A percentile compares a stretch with the other conserved stretches of the same genome.
phyloP scores from a whole-genome alignment of 768 basidiomycete genomes.

The Strobilomyces echinocephalus region DNA sequence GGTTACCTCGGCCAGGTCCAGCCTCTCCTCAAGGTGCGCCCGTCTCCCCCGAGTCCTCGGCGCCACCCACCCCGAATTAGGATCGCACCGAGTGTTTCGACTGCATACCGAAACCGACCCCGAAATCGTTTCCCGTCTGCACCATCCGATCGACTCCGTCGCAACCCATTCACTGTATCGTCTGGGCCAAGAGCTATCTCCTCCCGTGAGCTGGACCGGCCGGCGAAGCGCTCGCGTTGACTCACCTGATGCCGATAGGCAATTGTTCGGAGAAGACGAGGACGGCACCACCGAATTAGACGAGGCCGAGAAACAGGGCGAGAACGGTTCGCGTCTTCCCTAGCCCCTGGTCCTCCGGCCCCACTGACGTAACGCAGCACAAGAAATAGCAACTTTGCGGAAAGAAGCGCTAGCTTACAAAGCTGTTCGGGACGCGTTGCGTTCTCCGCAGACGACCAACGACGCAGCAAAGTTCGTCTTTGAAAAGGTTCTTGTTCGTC shows the following conservation, averaged over 20 bases:
- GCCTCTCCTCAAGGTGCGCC: slow-evolving; percentile 75
- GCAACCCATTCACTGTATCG: slow-evolving; percentile 97
- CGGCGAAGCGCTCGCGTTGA: neutral
- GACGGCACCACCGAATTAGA: slow-evolving; percentile 79
- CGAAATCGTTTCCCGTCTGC: slow-evolving; percentile 95
- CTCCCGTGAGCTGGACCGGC: slow-evolving; percentile 59
- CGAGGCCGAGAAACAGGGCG: slow-evolving; percentile 87
- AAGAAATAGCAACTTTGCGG: slow-evolving; percentile 85
- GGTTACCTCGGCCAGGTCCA: slow-evolving; percentile 98
- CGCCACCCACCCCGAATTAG: slow-evolving; percentile 35
- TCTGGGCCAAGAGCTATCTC: slow-evolving; percentile 98
- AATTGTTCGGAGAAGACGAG: slow-evolving; percentile 92
- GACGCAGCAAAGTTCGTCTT: slow-evolving; percentile 71
- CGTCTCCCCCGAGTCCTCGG: neutral
- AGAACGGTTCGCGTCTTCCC: slow-evolving; percentile 63
- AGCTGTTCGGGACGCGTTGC: slow-evolving; percentile 68
- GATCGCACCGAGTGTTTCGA: slow-evolving; percentile 93
- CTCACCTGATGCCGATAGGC: slow-evolving; percentile 41
- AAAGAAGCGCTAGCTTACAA: slow-evolving; percentile 88
- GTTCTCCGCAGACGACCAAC: slow-evolving; percentile 34
- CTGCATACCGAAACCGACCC: slow-evolving; percentile 88
- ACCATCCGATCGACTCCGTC: slow-evolving; percentile 96
- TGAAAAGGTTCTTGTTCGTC: slow-evolving; percentile 60
- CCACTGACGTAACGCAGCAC: slow-evolving; percentile 43
- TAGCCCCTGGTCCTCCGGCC: neutral